Base-by-base conservation (phyloP, 1,139 yeast genomes). In the Taphrina communis region DNA sequence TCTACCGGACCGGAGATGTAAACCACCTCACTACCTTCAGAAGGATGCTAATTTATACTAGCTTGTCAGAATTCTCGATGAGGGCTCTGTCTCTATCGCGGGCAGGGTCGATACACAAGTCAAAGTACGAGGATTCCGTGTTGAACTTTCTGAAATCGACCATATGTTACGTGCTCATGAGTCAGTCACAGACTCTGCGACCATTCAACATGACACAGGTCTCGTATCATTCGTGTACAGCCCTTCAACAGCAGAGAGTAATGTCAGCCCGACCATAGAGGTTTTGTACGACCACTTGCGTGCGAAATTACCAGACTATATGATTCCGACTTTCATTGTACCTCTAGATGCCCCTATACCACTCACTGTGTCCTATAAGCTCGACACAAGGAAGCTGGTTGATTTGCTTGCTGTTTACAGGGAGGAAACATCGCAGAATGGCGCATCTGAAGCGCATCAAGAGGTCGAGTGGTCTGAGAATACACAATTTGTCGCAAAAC, bases 81-180 rank as follows among this genome's bases (percentile, higher is more conserved):
- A 70, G 53, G 74, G 72, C 8, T 68, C 71, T 6, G 61, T 74
- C n/a, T 68, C 72, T 12, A 72, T 71, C 35, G 57, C 73, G 9
- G 75, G 75, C 6, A 70, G 76, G 1, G 68, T 69, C 38, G 76
- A 74, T 53, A 68, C 70, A 35, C 76, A 74, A 55, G 74, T 74
- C 46, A 74, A 74, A 65, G 57, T 74, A 4, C 71, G 74, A 14
- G 76, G 76, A 14, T 74, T 72, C 41, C 68, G 76, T 7, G 69
- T 74, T 21, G 75, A 74, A 61, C 71, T 73, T 0, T 74, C 71
- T 6, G 76, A 74, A 53, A 72, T 74, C 12, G 73, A 69, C 14
- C 51, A 48, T 7, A 53, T 21, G 6, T n/a, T 67, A 9, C 35
- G 39, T 35, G 17, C 35, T 21, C 53, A 38, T 31, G 19, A 55